phyloP scores from a whole-genome alignment of 331 rosid species.

The Saraca asoca region DNA sequence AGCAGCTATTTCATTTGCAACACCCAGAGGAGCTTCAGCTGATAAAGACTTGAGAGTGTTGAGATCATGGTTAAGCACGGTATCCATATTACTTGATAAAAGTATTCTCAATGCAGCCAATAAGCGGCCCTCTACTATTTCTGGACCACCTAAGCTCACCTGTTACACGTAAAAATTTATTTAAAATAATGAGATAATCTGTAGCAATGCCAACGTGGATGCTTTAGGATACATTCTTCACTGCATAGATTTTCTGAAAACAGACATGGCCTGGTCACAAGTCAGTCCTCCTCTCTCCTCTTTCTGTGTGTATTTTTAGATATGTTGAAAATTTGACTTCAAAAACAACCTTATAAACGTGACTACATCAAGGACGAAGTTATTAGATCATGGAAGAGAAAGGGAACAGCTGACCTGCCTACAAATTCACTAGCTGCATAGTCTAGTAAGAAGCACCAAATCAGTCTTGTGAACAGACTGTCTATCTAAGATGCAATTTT shows the following conservation, averaged over 20 bases:
- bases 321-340: too few species aligned
- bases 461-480: neutral
- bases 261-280: neutral
- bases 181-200: neutral
- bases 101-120: constrained; percentile 83
- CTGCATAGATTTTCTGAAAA: neutral
- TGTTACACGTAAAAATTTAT: constrained; percentile 32
- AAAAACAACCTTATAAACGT: neutral
- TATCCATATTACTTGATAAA: constrained; percentile 50
- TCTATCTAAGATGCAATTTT: neutral
- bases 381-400: neutral
- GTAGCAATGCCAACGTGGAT: neutral
- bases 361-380: neutral
- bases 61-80: constrained; percentile 60
- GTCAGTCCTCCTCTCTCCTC: neutral
- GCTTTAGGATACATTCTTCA: neutral
- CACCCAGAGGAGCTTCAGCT: constrained; percentile 82
- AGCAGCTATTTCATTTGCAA: constrained; percentile 67
- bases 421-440: neutral
- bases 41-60: constrained; percentile 61
- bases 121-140: constrained; percentile 77
- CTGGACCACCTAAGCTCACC: constrained; percentile 83
- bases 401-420: constrained; percentile 3
- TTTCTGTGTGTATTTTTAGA: neutral
- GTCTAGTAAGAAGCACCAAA: neutral